phyloP scores from a whole-genome alignment of 208 protist species.

The Leishmania lainsoni region DNA sequence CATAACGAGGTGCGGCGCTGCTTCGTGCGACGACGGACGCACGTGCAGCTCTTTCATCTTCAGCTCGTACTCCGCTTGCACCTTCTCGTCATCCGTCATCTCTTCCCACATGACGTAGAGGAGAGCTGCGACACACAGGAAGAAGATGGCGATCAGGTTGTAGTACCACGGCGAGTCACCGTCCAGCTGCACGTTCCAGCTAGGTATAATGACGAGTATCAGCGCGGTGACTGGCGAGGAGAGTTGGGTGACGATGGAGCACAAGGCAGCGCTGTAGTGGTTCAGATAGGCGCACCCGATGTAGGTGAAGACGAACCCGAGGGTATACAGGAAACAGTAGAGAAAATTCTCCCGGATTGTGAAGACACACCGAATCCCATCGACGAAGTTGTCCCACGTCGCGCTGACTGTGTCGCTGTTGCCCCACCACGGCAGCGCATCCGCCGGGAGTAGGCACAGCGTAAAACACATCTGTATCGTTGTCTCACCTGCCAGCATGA shows the following conservation, averaged over 20 bases:
- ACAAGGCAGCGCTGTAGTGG: conserved; percentile 82
- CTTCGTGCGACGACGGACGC: conserved; percentile 24
- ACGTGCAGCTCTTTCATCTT: conserved; percentile 59
- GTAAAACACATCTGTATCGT: conserved; percentile 65
- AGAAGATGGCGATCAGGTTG: conserved; percentile 64
- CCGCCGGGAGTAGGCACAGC: conserved; percentile 67
- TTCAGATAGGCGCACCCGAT: conserved; percentile 83
- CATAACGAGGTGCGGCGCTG: conserved; percentile 3
- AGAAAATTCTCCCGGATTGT: conserved; percentile 61
- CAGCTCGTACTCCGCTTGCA: conserved; percentile 53
- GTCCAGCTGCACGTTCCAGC: conserved; percentile 62
- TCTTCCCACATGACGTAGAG: conserved; percentile 84
- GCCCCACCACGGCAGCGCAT: conserved; percentile 82
- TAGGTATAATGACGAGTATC: conserved; percentile 69
- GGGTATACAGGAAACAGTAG: conserved; percentile 75
- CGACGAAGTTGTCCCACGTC: conserved; percentile 75
- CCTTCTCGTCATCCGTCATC: conserved; percentile 75
- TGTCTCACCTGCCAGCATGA: conserved; percentile 77
- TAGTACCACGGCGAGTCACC: conserved; percentile 72
- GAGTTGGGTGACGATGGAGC: conserved; percentile 83
- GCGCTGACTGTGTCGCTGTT: conserved; percentile 51
- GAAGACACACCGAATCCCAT: conserved; percentile 67
- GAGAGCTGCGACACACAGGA: conserved; percentile 57
- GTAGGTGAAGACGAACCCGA: conserved; percentile 81
- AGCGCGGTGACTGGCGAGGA: conserved; percentile 77